Evolutionary conservation across 2,329 filamentous ascomycete species (phyloP), one percentile per base, ranked within the genome.

Genomic region (Aspergillus fischeri): DNA sequence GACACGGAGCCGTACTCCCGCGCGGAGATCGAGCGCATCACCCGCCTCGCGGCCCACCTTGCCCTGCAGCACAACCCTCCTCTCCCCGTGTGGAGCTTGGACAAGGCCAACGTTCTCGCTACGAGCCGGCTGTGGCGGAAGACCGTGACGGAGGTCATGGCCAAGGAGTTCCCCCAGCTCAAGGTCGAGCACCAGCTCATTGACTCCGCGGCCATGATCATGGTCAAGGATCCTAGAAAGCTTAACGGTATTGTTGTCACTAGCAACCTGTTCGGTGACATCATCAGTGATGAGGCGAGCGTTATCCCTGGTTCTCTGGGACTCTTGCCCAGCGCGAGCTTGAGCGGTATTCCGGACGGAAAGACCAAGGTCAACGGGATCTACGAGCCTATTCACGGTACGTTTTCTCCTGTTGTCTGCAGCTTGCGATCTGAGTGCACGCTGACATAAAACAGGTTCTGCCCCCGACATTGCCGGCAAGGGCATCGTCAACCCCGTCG

Each of bases 321-420:
- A 29, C 80, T 97, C 63, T 79, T 96, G 65, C 93, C 93, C 27
- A 93, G 89, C 73, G 93, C 93, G 11, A 94, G 89, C 75, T 79
- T 97, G 72, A 89, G 87, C 63, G 91, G 90, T 44, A 86, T 96
- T 59, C 93, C 93, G 0, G 91, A 95, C 73, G 90, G 90, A 55
- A 90, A 91, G 81, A 84, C 81, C 67, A 87, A 84, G 73, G 91
- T 92, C 71, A 96, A 95, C 73, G 93, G 92, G 67, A 96, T 97
- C 70, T 99, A 96, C 74, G 93, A 97, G 82, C 93, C 93, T 27
- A 97, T 99, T 67, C 93, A 99, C 75, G 92, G 91, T 91, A 80
- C 69, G 79, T 66, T 21, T 32, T 27, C 21, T 42, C 50, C 24
- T 56, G 45, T 20, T 48, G 27, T 24, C 21, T 29, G 24, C 28